Conservation (phyloP, 2,329 filamentous ascomycete species). For the Cladosporium sp. region DNA sequence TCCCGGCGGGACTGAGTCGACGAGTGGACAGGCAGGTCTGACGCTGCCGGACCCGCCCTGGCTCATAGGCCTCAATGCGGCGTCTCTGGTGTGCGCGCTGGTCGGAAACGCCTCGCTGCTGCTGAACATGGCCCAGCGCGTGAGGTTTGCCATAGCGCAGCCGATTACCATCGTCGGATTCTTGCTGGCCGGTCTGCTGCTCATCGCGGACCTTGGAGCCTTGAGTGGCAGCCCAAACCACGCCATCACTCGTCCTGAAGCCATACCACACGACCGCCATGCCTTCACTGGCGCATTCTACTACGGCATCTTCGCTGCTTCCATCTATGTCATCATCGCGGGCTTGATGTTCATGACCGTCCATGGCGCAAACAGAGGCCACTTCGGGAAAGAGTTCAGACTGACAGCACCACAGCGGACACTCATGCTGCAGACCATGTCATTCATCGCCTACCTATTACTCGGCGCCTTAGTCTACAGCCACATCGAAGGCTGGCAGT, state of each 20-base stretch:
- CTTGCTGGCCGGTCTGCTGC: slow-evolving; percentile 49
- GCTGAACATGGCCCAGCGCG: slow-evolving; percentile 55
- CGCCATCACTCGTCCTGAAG: slow-evolving; percentile 34
- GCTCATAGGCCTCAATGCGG: slow-evolving; percentile 49
- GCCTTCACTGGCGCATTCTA: slow-evolving; percentile 56
- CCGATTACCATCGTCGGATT: slow-evolving; percentile 49
- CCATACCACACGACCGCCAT: slow-evolving; percentile 30
- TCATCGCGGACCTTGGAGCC: slow-evolving; percentile 50
- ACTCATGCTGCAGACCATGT: slow-evolving; percentile 50
- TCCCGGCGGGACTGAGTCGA: slow-evolving; percentile 27
- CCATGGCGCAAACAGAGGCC: slow-evolving; percentile 49
- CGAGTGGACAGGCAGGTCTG: slow-evolving; percentile 41
- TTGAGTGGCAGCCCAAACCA: slow-evolving; percentile 42
- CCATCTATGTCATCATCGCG: slow-evolving; percentile 53
- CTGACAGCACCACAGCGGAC: slow-evolving; percentile 55
- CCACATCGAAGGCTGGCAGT: slow-evolving; percentile 50
- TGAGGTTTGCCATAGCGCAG: slow-evolving; percentile 54
- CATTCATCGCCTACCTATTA: slow-evolving; percentile 46
- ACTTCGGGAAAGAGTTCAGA: slow-evolving; percentile 54
- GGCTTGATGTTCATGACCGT: slow-evolving; percentile 53
- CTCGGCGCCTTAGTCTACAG: slow-evolving; percentile 45
- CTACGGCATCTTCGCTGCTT: slow-evolving; percentile 56
- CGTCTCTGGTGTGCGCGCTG: slow-evolving; percentile 53
- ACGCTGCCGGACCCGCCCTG: slow-evolving; percentile 52
- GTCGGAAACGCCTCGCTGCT: slow-evolving; percentile 52